These are phyloP conservation scores for Colletotrichum melonis DNA, from an alignment of 2,329 filamentous ascomycete species.

Conservation along the genomic window DNA sequence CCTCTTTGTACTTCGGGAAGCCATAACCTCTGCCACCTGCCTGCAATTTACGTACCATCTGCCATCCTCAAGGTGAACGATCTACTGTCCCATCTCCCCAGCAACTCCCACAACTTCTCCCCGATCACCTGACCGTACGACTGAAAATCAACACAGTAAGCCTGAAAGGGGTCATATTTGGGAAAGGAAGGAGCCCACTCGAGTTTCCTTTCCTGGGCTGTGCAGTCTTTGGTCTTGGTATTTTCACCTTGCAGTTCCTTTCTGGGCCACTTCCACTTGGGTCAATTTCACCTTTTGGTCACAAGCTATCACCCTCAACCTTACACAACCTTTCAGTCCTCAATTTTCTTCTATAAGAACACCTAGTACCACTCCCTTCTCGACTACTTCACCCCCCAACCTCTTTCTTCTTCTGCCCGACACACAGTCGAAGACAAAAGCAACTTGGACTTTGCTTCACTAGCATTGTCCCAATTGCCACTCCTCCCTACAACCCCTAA, in stretches of 20 bases:
- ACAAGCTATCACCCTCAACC: neutral
- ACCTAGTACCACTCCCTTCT: neutral
- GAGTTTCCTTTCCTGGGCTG: neutral
- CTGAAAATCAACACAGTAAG: neutral
- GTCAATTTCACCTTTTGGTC: neutral
- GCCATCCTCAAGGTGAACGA: neutral
- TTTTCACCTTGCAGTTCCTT: neutral
- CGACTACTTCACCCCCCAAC: neutral
- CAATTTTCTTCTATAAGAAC: no score
- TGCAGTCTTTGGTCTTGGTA: neutral
- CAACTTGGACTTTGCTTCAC: neutral
- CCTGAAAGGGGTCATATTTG: neutral
- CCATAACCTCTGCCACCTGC: neutral
- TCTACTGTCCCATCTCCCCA: neutral
- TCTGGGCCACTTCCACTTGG: neutral
- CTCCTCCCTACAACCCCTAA: neutral
- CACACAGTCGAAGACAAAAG: neutral
- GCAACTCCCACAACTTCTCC: neutral
- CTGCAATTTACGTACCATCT: neutral
- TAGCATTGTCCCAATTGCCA: neutral
- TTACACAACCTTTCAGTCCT: no score
- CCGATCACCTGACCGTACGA: neutral
- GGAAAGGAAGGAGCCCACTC: neutral
- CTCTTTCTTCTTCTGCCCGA: neutral
- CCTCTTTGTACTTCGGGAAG: neutral